Conservation (phyloP, 768 basidiomycete genomes). For the Lactarius sanguifluus region DNA sequence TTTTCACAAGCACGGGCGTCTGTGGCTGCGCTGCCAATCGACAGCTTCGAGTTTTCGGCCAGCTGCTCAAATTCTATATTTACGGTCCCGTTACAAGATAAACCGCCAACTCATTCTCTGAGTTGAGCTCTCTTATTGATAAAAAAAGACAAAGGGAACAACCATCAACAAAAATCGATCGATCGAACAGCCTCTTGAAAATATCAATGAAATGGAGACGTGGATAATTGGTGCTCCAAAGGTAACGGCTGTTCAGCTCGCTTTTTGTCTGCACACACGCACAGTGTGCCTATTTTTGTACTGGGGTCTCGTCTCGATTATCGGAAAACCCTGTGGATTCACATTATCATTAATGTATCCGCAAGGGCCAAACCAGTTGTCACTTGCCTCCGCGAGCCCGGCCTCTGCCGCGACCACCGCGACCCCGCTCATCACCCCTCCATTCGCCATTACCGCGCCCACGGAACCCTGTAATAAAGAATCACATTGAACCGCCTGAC, state of each 20-base stretch:
- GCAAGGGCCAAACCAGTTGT: slow-evolving; percentile 5
- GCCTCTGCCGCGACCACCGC: slow-evolving; percentile 35
- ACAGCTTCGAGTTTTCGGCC: neutral
- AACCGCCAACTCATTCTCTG: slow-evolving; percentile 8
- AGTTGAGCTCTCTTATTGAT: slow-evolving; percentile 20
- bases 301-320: slow-evolving; percentile 20
- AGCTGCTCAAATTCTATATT: neutral
- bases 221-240: neutral
- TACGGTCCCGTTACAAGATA: neutral
- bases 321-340: slow-evolving; percentile 21
- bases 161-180: slow-evolving; percentile 4
- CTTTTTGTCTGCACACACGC: slow-evolving; percentile 9
- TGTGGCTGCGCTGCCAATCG: neutral
- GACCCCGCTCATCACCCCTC: slow-evolving; percentile 34
- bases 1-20: slow-evolving; percentile 5
- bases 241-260: neutral
- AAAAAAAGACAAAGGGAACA: slow-evolving; percentile 2
- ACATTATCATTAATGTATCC: slow-evolving; percentile 1
- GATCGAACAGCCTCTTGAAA: slow-evolving; percentile 3
- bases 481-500: neutral
- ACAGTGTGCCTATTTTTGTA: slow-evolving; percentile 23
- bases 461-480: slow-evolving; percentile 21
- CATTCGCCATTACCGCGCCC: slow-evolving; percentile 37
- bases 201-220: slow-evolving; percentile 9
- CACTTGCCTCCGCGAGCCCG: slow-evolving; percentile 35